Evolutionary conservation across 2,329 filamentous ascomycete species (phyloP), one percentile per base, ranked within the genome.

Genomic region (Trichothecium roseum): DNA sequence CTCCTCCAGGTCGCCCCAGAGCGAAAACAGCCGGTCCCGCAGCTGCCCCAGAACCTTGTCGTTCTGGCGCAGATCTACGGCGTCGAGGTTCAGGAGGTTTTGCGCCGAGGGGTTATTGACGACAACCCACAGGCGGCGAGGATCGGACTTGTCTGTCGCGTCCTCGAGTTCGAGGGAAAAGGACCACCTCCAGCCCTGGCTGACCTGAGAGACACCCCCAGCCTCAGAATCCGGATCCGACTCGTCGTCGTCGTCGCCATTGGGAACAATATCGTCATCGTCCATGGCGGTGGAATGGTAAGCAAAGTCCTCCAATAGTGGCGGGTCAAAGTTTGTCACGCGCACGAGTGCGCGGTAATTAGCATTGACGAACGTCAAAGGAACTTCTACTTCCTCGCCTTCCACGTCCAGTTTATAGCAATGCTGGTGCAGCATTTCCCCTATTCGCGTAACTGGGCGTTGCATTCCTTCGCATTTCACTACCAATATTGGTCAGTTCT

Each of bases 1-100:
- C 51, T 94, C 85, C 50, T 88, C 78, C 2, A 95, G 64, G 41
- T 94, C 74, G 2, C 89, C 89, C 88, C 89, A 96, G 2, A 95
- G 64, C 26, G 75, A 62, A 51, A 81, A 89, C 37, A 95, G 64
- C 45, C 72, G 78, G 45, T 93, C 74, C 34, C 74, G 71, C 4
- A 95, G 59, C 6, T 54, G 42, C 3, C 47, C 52, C 1, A 91
- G 59, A 2, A 59, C 49, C 1, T 54, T 35, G 3, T 56, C 46
- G 30, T 81, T 60, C n/a, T 56, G 51, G 15, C 67, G 69, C 24
- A 94, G 66, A 53, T 74, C 56, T 32, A 55, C 54, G 2, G 72
- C 71, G 35, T 73, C 63, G 5, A 73, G 51, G 28, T 52, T 50
- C 1, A 62, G 51, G 3, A 78, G 60, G 32, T 60, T 64, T 45